Evolutionary conservation across 345 rosid species (phyloP).

Genomic region (Angophora floribunda): DNA sequence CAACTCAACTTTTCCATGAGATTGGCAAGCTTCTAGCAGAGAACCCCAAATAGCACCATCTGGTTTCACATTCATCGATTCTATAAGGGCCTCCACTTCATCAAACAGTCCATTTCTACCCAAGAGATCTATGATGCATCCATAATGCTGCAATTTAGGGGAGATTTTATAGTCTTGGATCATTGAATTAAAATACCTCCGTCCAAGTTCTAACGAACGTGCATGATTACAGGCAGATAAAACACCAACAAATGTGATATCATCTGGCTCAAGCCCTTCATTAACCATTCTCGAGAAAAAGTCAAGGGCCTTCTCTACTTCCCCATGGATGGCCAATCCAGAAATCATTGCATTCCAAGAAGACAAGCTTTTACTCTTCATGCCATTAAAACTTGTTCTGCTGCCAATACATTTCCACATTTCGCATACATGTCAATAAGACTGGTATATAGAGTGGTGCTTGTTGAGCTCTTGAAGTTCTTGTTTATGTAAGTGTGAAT

Average conservation of each 20-base stretch:
- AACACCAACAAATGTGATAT: conserved; percentile 55
- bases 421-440: conserved; percentile 60
- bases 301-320: conserved; percentile 29
- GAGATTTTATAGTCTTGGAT: conserved; percentile 31
- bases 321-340: conserved; percentile 60
- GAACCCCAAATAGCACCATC: conserved; percentile 82
- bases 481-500: conserved; percentile 46
- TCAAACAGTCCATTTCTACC: conserved; percentile 55
- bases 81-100: conserved; percentile 46
- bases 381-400: conserved; percentile 27
- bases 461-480: conserved; percentile 12
- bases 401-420: conserved; percentile 43
- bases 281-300: conserved; percentile 42
- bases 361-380: conserved; percentile 26
- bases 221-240: conserved; percentile 72
- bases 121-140: conserved; percentile 68
- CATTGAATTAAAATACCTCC: conserved; percentile 43
- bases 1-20: conserved; percentile 34
- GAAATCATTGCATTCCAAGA: conserved; percentile 70
- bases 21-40: conserved; percentile 56
- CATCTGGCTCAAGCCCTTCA: conserved; percentile 50
- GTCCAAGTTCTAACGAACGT: conserved; percentile 53
- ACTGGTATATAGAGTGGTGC: conserved; percentile 33
- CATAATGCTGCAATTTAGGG: conserved; percentile 63
- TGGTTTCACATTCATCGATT: conserved; percentile 43